These are phyloP conservation scores for Lotmaria passim DNA, from an alignment of 208 protist genomes.

Conservation along the genomic window DNA sequence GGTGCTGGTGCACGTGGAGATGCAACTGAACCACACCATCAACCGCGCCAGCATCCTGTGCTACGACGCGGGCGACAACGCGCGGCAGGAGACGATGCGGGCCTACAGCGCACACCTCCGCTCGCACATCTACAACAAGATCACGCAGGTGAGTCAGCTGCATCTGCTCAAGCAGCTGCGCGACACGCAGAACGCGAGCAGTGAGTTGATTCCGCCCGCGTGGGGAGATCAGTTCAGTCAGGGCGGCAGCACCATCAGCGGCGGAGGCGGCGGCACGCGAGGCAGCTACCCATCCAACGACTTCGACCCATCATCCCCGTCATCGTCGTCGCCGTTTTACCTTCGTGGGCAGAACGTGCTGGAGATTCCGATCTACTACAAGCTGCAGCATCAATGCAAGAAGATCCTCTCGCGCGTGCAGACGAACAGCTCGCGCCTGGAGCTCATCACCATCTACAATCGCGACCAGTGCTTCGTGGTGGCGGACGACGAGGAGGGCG, in stretches of 20 bases:
- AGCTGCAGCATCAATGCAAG: slow-evolving; percentile 89
- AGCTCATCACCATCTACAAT: slow-evolving; percentile 87
- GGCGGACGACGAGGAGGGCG: slow-evolving; percentile 75
- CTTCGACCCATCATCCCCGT: neutral
- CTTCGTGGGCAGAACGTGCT: slow-evolving; percentile 66
- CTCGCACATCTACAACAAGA: slow-evolving; percentile 64
- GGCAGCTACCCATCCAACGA: slow-evolving; percentile 2
- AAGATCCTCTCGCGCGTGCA: slow-evolving; percentile 78
- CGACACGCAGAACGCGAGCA: slow-evolving; percentile 78
- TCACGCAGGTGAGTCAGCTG: slow-evolving; percentile 79
- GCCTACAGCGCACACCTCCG: slow-evolving; percentile 46
- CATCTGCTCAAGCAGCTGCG: slow-evolving; percentile 87
- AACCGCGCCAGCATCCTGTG: slow-evolving; percentile 50
- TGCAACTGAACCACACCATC: slow-evolving; percentile 26
- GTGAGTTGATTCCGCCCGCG: slow-evolving; percentile 70
- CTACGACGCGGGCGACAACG: slow-evolving; percentile 38
- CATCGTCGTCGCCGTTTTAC: slow-evolving; percentile 49
- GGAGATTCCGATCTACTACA: slow-evolving; percentile 90
- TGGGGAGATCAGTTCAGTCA: slow-evolving; percentile 88
- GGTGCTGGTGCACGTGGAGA: slow-evolving; percentile 65
- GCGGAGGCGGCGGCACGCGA: slow-evolving; percentile 9
- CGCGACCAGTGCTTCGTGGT: slow-evolving; percentile 88
- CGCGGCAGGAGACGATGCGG: slow-evolving; percentile 18
- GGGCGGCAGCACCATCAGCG: neutral
- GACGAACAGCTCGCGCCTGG: slow-evolving; percentile 72